These are phyloP conservation scores for Fusarium chlamydosporum DNA, from an alignment of 2,329 filamentous ascomycete species.

Conservation along the genomic window DNA sequence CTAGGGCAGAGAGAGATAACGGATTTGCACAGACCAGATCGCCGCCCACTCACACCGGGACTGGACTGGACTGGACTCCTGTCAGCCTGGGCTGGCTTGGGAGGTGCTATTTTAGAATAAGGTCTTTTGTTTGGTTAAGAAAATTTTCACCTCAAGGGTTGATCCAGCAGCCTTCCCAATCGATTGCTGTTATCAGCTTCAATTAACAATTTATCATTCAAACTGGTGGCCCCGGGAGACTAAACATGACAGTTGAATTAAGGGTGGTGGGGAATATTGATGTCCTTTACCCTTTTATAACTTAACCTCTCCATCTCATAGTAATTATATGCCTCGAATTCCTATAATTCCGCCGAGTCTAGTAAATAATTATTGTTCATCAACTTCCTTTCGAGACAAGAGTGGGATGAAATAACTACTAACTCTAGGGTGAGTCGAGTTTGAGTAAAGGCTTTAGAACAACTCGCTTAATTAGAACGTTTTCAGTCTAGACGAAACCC, in stretches of 20 bases:
- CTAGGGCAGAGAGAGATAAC: constrained; percentile 38
- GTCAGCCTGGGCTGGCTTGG: constrained; percentile 1
- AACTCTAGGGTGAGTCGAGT: constrained; percentile 17
- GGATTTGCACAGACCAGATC: constrained; percentile 42
- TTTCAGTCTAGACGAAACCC: background rate
- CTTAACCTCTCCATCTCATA: constrained; percentile 2
- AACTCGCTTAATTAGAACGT: background rate
- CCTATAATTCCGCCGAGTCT: constrained; percentile 16
- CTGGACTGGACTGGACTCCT: constrained; percentile 1
- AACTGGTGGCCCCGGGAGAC: background rate
- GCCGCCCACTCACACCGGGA: constrained; percentile 32
- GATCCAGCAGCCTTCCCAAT: constrained; percentile 1
- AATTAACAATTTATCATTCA: background rate
- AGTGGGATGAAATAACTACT: background rate
- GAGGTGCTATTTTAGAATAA: constrained; percentile 26
- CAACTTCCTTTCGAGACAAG: background rate
- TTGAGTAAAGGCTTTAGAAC: background rate
- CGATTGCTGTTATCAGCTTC: constrained; percentile 4
- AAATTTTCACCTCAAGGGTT: constrained; percentile 32
- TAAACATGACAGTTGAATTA: constrained; percentile 1
- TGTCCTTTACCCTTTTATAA: constrained; percentile 1
- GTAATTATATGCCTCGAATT: constrained; percentile 24
- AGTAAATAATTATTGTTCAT: constrained; percentile 12
- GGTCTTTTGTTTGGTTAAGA: constrained; percentile 31
- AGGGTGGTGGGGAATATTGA: constrained; percentile 30